These are phyloP conservation scores for Carex cristatella DNA, from an alignment of 176 grass and related monocot genomes.

Conservation along the genomic window DNA sequence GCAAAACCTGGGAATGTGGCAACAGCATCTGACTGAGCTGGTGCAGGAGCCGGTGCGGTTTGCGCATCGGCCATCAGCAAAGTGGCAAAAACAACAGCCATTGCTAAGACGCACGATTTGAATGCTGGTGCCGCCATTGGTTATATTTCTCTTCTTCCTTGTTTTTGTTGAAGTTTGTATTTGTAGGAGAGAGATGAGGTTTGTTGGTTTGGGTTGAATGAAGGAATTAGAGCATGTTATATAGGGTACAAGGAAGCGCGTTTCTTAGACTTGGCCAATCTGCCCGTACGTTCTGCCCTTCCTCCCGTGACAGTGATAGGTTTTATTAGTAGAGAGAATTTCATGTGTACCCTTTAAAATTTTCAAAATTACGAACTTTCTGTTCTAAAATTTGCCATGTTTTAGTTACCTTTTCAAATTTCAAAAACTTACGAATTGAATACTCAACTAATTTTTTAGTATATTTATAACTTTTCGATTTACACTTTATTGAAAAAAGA, in stretches of 20 bases:
- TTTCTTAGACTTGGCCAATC: neutral
- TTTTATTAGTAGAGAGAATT: neutral
- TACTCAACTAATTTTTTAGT: too few relatives aligned
- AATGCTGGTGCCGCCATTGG: neutral
- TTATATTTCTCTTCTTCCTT: neutral
- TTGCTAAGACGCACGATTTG: neutral
- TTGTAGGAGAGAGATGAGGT: neutral
- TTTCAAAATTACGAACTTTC: too few relatives aligned
- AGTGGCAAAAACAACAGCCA: neutral
- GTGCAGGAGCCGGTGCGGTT: neutral
- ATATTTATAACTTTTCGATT: too few relatives aligned
- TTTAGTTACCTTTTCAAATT: too few relatives aligned
- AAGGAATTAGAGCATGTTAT: neutral
- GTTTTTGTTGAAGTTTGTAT: neutral
- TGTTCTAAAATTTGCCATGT: too few relatives aligned
- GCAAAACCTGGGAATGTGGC: neutral
- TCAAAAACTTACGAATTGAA: too few relatives aligned
- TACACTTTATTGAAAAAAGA: too few relatives aligned
- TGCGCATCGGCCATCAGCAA: neutral
- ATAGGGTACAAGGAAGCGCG: neutral
- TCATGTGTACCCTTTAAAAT: too few relatives aligned
- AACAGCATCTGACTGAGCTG: neutral
- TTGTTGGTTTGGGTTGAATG: neutral
- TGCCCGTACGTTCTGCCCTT: neutral
- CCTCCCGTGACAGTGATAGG: neutral